A percentile compares a stretch with the other conserved stretches of the same genome.
Evolutionary conservation across 495 filamentous ascomycete species (phyloP).

Genomic region (Saxophila tyrrhenica): DNA sequence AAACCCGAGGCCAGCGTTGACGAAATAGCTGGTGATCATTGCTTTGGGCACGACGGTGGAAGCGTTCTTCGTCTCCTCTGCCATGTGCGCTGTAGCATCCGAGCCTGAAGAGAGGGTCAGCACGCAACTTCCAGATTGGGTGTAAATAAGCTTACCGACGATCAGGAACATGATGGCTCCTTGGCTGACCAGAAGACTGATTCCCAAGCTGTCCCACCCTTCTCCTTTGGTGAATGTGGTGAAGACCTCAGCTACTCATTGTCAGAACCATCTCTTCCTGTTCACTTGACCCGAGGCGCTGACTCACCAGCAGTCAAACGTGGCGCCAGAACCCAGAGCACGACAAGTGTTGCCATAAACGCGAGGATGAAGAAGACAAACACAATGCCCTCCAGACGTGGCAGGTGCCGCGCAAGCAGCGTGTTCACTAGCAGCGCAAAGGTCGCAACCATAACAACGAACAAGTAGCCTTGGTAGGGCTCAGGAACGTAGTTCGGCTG

Average conservation of each 20-base stretch:
- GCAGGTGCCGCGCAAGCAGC: slow-evolving; percentile 14
- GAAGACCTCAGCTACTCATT: too few species aligned
- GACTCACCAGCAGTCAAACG: too few species aligned
- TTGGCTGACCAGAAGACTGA: too few species aligned
- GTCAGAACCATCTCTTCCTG: too few species aligned
- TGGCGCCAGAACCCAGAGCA: slow-evolving; percentile 2
- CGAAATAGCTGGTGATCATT: slow-evolving; percentile 15
- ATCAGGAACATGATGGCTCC: too few species aligned
- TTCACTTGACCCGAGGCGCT: too few species aligned
- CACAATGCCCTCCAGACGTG: slow-evolving; percentile 23
- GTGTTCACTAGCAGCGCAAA: slow-evolving; percentile 26
- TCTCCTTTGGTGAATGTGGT: too few species aligned
- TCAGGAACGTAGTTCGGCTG: slow-evolving; percentile 29
- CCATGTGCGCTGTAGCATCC: slow-evolving; percentile 18
- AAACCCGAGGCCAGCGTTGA: slow-evolving; percentile 9
- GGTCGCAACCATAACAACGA: slow-evolving; percentile 21
- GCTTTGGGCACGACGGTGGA: slow-evolving; percentile 11
- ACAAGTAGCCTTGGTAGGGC: slow-evolving; percentile 36
- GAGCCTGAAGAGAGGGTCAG: too few species aligned
- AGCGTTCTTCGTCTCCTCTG: slow-evolving; percentile 18
- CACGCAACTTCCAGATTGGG: not conserved
- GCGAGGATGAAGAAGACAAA: slow-evolving; percentile 11
- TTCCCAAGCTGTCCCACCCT: too few species aligned
- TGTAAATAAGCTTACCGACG: too few species aligned
- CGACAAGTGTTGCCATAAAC: slow-evolving; percentile 1